A percentile compares a stretch with the other conserved stretches of the same genome.
Conservation (phyloP, 208 protist species). For the Trypanosoma cruzi region DNA sequence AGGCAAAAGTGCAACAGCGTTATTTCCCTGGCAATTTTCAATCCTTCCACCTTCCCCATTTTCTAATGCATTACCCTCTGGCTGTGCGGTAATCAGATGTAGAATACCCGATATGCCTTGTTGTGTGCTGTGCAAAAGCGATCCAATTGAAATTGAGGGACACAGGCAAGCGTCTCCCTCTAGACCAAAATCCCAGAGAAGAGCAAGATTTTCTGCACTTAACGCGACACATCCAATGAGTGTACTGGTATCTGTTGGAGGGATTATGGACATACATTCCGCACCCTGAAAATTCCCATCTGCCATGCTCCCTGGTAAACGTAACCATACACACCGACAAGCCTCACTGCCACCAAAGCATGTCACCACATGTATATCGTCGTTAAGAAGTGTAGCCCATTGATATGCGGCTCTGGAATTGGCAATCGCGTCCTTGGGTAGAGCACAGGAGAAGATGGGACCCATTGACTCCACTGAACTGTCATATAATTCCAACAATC, state of each 20-base stretch:
- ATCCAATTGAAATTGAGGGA: constrained; percentile 53
- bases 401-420: constrained; percentile 17
- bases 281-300: background rate
- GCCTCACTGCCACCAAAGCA: constrained; percentile 43
- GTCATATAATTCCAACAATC: constrained; percentile 68
- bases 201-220: constrained; percentile 25
- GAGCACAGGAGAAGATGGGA: constrained; percentile 37
- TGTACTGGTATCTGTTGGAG: constrained; percentile 47
- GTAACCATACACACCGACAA: constrained; percentile 47
- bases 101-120: constrained; percentile 23
- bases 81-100: constrained; percentile 16
- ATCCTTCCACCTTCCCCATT: background rate
- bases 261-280: constrained; percentile 34
- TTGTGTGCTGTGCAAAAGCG: constrained; percentile 35
- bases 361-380: constrained; percentile 63
- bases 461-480: constrained; percentile 24
- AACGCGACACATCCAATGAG: constrained; percentile 60
- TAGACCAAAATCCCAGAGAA: constrained; percentile 54
- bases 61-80: background rate
- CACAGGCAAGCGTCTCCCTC: constrained; percentile 68
- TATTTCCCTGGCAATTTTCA: background rate
- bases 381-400: constrained; percentile 23
- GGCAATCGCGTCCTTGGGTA: constrained; percentile 35
- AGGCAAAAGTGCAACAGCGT: background rate
- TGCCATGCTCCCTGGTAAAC: constrained; percentile 32